phyloP scores from a whole-genome alignment of 805 yeast genomes.

The Cyberlindnera bimundalis region DNA sequence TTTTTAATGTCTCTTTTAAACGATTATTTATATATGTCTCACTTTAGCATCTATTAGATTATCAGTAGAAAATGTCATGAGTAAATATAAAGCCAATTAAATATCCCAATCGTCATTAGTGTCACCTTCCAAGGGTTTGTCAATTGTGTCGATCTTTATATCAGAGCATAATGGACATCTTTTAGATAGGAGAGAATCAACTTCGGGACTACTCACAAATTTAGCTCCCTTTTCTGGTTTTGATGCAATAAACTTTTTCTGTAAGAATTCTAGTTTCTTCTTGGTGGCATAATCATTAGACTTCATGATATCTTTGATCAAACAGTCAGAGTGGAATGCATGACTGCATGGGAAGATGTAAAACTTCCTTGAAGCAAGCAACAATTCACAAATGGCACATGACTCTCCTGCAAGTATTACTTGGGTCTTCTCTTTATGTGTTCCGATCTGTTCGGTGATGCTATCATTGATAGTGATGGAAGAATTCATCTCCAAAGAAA shows the following conservation, averaged over 20 bases:
- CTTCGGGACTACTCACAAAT: slow-evolving; percentile 36
- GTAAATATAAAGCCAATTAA: neutral
- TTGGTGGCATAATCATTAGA: slow-evolving; percentile 67
- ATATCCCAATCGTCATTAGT: slow-evolving; percentile 47
- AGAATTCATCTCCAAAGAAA: slow-evolving; percentile 72
- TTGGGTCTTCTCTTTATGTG: slow-evolving; percentile 52
- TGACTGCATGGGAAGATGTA: slow-evolving; percentile 88
- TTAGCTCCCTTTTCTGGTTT: slow-evolving; percentile 27
- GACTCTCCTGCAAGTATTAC: slow-evolving; percentile 81
- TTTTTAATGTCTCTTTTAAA: slow-evolving; percentile 3
- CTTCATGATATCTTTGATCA: slow-evolving; percentile 55
- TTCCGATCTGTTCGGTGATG: slow-evolving; percentile 56
- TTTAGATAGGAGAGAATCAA: slow-evolving; percentile 56
- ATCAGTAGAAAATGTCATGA: neutral
- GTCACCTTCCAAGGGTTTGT: slow-evolving; percentile 50
- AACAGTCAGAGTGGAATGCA: slow-evolving; percentile 84
- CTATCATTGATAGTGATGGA: slow-evolving; percentile 60
- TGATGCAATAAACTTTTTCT: slow-evolving; percentile 31
- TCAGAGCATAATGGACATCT: slow-evolving; percentile 81
- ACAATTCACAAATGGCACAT: slow-evolving; percentile 67
- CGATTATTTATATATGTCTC: slow-evolving; percentile 1
- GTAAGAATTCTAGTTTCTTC: slow-evolving; percentile 53
- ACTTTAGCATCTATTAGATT: neutral
- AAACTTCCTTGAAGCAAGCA: slow-evolving; percentile 70
- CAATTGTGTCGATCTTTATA: slow-evolving; percentile 63